phyloP scores from a whole-genome alignment of 495 filamentous ascomycete genomes.

The Penicillium ochrochloron region DNA sequence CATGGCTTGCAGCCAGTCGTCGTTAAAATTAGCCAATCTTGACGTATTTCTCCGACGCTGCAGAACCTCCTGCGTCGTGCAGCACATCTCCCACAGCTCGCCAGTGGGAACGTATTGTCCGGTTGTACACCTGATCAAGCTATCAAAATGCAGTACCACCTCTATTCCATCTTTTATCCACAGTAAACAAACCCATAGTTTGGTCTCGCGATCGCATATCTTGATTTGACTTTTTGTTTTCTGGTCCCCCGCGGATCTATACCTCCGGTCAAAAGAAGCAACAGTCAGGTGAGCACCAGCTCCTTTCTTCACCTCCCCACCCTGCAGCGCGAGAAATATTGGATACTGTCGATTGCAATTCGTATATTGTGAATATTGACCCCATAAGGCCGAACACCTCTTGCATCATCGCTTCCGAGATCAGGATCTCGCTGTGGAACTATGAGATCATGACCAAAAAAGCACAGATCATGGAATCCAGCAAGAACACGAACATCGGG shows the following conservation, averaged over 20 bases:
- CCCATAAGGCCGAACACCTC: not conserved
- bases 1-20: conserved; percentile 15
- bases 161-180: not conserved
- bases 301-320: conserved; percentile 4
- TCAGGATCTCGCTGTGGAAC: conserved; percentile 18
- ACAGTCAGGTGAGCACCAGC: not conserved
- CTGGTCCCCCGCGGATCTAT: not conserved
- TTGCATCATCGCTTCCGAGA: conserved; percentile 20
- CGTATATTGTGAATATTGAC: not conserved
- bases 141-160: conserved; percentile 4
- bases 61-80: conserved; percentile 35
- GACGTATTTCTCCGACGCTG: conserved; percentile 29
- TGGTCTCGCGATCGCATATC: not conserved
- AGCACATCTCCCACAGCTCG: conserved; percentile 11
- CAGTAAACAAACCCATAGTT: conserved; percentile 3
- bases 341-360: not conserved
- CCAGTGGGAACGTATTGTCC: not conserved
- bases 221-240: not conserved
- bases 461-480: conserved; percentile 17
- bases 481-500: conserved; percentile 3
- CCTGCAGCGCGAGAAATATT: not conserved
- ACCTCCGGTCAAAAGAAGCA: not conserved
- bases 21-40: conserved; percentile 13
- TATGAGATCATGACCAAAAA: conserved; percentile 29
- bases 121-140: not conserved